Evolutionary conservation across 148 eudicot genomes (phyloP).

Genomic region (Vaccinium myrtillus): DNA sequence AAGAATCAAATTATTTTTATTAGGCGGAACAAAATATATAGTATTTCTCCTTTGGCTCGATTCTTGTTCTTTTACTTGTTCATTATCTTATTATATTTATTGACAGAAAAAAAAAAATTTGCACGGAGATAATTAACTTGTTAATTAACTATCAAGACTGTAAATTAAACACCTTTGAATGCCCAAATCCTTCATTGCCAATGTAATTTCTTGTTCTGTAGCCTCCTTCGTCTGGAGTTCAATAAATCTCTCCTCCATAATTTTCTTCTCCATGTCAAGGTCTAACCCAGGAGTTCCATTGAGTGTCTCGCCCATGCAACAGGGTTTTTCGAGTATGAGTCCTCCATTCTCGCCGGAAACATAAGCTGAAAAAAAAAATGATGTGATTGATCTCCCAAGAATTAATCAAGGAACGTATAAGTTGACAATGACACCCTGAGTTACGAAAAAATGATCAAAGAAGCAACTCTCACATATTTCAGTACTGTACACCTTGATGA

Average conservation of each 20-base stretch:
- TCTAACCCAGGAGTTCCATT: conserved; percentile 47
- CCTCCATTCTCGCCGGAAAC: conserved; percentile 51
- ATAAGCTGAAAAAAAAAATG: conserved; percentile 32
- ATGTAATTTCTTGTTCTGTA: conserved; percentile 25
- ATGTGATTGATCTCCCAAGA: too few species aligned
- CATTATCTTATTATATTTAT: too few species aligned
- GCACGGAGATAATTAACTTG: too few species aligned
- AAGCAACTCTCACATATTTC: background rate
- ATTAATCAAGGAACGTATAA: too few species aligned
- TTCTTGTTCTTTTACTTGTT: too few species aligned
- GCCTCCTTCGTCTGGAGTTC: conserved; percentile 30
- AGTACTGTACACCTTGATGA: background rate
- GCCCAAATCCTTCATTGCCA: conserved; percentile 53
- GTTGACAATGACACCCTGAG: too few species aligned
- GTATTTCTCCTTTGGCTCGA: too few species aligned
- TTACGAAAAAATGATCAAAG: background rate
- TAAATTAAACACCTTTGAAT: conserved; percentile 39
- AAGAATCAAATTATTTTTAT: too few species aligned
- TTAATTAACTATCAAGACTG: too few species aligned
- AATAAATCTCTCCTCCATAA: conserved; percentile 35
- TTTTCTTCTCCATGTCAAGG: conserved; percentile 35
- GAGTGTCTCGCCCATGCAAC: conserved; percentile 39
- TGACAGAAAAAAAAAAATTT: too few species aligned
- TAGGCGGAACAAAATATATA: too few species aligned
- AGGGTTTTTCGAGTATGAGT: conserved; percentile 38